Evolutionary conservation across 2,329 filamentous ascomycete genomes (phyloP).

Genomic region (Metarhizium guizhouense): DNA sequence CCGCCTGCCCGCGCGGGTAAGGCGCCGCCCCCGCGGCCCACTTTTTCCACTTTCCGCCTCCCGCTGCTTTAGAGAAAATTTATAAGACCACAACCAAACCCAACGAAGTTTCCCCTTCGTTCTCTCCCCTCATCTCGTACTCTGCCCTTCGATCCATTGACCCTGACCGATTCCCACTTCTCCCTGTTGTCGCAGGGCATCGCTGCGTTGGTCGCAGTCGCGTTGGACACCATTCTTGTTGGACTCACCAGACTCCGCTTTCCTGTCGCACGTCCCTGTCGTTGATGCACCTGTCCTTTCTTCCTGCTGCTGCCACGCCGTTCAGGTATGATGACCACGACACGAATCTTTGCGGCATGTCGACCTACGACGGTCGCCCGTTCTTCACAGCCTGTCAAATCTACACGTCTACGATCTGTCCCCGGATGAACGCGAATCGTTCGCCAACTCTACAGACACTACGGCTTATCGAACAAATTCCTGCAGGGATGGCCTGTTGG

Average conservation of each 20-base stretch:
- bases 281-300: too few relatives aligned
- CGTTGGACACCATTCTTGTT: neutral
- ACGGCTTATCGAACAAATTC: too few relatives aligned
- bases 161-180: slow-evolving; percentile 1
- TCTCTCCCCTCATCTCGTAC: neutral
- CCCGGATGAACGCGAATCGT: too few relatives aligned
- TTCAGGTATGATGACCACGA: too few relatives aligned
- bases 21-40: neutral
- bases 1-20: neutral
- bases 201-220: neutral
- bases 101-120: neutral
- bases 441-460: too few relatives aligned
- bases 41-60: neutral
- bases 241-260: neutral
- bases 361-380: too few relatives aligned
- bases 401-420: too few relatives aligned
- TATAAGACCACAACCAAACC: slow-evolving; percentile 1
- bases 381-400: too few relatives aligned
- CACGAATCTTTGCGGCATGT: too few relatives aligned
- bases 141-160: neutral
- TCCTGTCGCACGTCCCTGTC: neutral
- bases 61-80: slow-evolving; percentile 1
- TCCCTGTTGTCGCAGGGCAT: neutral
- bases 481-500: too few relatives aligned
- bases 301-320: too few relatives aligned